A percentile compares a stretch with the other conserved stretches of the same genome.
Conservation (phyloP, 192 early-diverging fungal species). For the Thamnidium elegans region DNA sequence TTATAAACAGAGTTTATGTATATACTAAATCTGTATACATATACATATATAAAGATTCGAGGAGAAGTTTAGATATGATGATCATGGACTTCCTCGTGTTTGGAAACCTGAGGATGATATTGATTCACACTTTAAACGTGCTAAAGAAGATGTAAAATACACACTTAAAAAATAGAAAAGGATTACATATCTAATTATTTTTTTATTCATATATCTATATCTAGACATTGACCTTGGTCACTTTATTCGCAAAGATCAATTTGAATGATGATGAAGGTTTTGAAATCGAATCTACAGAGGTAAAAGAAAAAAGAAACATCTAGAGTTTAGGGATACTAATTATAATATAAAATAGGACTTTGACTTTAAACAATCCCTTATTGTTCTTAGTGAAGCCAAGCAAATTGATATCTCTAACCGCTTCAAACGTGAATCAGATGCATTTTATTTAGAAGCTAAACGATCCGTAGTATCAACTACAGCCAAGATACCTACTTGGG, state of each 20-base stretch:
- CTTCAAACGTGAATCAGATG: constrained; percentile 89
- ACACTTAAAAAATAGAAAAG: neutral
- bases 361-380: constrained; percentile 59
- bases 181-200: neutral
- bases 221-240: constrained; percentile 59
- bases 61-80: constrained; percentile 92
- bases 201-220: neutral
- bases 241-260: constrained; percentile 74
- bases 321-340: no score
- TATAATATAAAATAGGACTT: constrained; percentile 36
- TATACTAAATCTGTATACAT: neutral
- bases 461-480: constrained; percentile 87
- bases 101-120: constrained; percentile 97
- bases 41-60: constrained; percentile 67
- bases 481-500: constrained; percentile 84
- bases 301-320: neutral
- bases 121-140: constrained; percentile 75
- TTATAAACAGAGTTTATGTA: constrained; percentile 1
- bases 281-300: constrained; percentile 34
- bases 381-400: constrained; percentile 57
- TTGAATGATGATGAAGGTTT: constrained; percentile 38
- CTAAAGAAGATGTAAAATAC: constrained; percentile 56
- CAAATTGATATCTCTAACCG: constrained; percentile 70
- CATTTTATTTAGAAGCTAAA: constrained; percentile 94
- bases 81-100: constrained; percentile 85